Evolutionary conservation across 441 rosid genomes (phyloP).

Genomic region (Dalechampia spathulata): DNA sequence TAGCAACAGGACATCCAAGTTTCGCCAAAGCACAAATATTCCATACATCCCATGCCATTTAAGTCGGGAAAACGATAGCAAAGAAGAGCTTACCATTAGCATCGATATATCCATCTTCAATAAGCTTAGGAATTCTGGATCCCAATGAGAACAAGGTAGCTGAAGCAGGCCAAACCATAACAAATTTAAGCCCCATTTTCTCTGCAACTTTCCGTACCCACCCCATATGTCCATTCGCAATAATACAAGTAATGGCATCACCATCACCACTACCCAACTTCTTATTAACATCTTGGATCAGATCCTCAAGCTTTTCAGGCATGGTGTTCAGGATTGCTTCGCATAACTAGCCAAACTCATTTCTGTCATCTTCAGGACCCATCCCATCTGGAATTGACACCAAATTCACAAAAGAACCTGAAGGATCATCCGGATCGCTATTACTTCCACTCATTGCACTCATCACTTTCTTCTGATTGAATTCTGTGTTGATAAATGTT

Average conservation of each 20-base stretch:
- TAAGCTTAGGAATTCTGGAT: constrained; percentile 32
- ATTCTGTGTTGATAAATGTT: constrained; percentile 1
- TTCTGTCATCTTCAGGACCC: constrained; percentile 20
- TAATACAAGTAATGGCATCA: constrained; percentile 3
- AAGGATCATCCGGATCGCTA: not conserved
- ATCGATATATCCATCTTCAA: constrained; percentile 40
- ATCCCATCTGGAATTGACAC: constrained; percentile 23
- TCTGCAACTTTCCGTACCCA: constrained; percentile 30
- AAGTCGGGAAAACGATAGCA: no score
- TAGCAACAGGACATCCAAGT: no score
- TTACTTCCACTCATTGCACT: not conserved
- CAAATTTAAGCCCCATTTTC: constrained; percentile 33
- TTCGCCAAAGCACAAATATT: no score
- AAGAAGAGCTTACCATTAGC: constrained; percentile 24
- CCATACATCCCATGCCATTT: no score
- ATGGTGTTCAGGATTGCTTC: constrained; percentile 12
- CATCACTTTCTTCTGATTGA: constrained; percentile 1
- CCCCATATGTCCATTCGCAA: constrained; percentile 21
- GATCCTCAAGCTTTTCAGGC: constrained; percentile 23
- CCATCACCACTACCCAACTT: not conserved
- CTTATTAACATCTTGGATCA: constrained; percentile 12
- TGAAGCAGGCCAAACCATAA: constrained; percentile 48
- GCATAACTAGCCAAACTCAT: constrained; percentile 15
- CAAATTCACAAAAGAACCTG: not conserved
- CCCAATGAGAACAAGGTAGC: constrained; percentile 31